Evolutionary conservation across 2,329 filamentous ascomycete genomes (phyloP), one percentile per base, ranked within the genome.

Genomic region (Fusarium zealandicum): DNA sequence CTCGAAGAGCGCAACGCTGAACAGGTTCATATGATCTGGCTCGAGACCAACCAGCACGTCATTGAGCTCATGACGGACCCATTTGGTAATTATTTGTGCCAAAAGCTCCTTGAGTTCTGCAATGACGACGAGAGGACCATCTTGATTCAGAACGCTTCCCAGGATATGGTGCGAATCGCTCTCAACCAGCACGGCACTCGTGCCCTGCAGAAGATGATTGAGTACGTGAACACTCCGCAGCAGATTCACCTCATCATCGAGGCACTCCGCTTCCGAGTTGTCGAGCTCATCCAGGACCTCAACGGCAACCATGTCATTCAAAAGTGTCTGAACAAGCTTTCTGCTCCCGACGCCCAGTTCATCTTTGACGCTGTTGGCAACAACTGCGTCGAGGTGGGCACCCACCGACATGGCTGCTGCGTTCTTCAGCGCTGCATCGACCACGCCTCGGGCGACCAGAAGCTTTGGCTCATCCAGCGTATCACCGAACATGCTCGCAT

Each of bases 271-370:
- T 83, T 87, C 71, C 87, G 90, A 55, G 95, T 99, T 41, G 95
- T 99, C 16, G 89, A 95, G 66, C 83, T 99, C 48, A 97, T 99
- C 58, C 92, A 99, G 73, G 95, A 99, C 68, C 82, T 99, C 46
- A 99, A 99, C 70, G 95, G 95, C 73, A 99, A 99, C 69, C 95
- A 99, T 69, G 95, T 99, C 69, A 97, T 99, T 62, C 95, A 99
- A 77, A 99, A 99, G 78, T 99, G 95, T 70, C 84, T 99, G 47
- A 99, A 98, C 78, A 96, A 96, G 74, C 87, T 99, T 32, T 89
- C 86, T 61, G 82, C 92, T 2, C 78, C 84, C 42, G 90, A 98
- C 73, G 91, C 93, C 11, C 89, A 96, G 72, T 99, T 99, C 80
- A 98, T 99, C 72, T 98, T 98, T 68, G 90, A 95, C 69, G 93